Base-by-base conservation (phyloP, 139 green algal genomes). In the Chlorokybus atmophyticus region DNA sequence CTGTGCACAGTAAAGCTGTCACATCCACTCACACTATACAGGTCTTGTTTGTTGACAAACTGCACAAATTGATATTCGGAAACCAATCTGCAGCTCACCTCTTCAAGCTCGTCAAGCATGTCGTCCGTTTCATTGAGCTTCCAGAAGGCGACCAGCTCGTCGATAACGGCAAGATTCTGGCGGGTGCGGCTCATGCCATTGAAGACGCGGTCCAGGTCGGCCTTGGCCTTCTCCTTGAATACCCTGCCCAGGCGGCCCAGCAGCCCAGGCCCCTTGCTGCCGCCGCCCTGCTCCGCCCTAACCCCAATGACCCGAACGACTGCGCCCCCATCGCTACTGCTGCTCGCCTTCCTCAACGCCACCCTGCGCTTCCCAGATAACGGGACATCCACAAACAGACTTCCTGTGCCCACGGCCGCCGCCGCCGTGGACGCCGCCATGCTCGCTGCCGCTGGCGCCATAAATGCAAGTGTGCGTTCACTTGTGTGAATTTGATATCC, bases 121-220 rank as follows among this genome's bases (percentile, higher is more conserved):
- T 79, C 71, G 25, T 96, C 88, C 26, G 83, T 81, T 39, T 94
- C 85, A 38, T 95, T 87, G 32, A 96, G 60, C 10, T 67, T 92
- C 88, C 87, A 96, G 52, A 93, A 87, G 0, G 81, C 69, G 4
- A 95, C 71, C 26, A 96, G 74, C 76, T 96, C 88, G 23, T 96
- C 88, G 28, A 96, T 81, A 3, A 95, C 66, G 81, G 89, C 67
- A 21, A 96, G 76, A 7, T 82, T 79, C 62, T 94, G 79, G 2
- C 88, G 57, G 7, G 85, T 94, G 67, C 95, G 95, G 4, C 52
- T 75, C 2, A 87, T 88, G n/a, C 88, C 88, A 55, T 86, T 83
- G 50, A 90, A 82, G 29, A 96, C 77, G 5, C 83, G 70, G 4
- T 93, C 80, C 48, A 87, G 70, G 61, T 96, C 88, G 1, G 77